These are phyloP conservation scores for Pterula multifida DNA, from an alignment of 1,284 basidiomycete genomes.

Conservation along the genomic window DNA sequence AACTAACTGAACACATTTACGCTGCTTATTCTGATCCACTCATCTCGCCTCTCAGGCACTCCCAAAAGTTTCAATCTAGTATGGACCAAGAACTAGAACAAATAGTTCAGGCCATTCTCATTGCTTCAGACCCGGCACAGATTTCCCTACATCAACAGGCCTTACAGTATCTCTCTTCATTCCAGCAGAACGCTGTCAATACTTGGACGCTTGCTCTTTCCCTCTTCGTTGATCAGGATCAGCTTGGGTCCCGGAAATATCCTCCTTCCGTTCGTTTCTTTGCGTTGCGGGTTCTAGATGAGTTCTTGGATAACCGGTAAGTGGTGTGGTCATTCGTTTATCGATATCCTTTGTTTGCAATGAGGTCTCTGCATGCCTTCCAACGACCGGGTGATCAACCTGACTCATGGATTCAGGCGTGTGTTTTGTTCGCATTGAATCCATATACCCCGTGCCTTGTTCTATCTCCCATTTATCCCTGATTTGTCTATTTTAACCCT, in stretches of 20 bases:
- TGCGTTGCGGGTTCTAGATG: conserved; percentile 75
- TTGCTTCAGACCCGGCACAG: conserved; percentile 73
- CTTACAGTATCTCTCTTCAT: conserved; percentile 63
- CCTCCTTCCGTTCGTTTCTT: conserved; percentile 73
- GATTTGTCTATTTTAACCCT: not conserved
- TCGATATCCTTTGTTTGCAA: not conserved
- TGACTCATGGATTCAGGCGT: not conserved
- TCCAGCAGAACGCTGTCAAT: conserved; percentile 65
- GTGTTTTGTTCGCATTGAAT: not conserved
- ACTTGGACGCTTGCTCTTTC: conserved; percentile 73
- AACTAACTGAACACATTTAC: not conserved
- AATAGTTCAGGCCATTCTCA: conserved; percentile 71
- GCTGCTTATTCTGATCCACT: not conserved
- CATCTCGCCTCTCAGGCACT: not conserved
- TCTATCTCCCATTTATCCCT: conserved; percentile 1
- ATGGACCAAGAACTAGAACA: conserved; percentile 71
- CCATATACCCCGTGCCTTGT: not conserved
- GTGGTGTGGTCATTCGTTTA: conserved; percentile 17
- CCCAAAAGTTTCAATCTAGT: not conserved
- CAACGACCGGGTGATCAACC: conserved; percentile 1
- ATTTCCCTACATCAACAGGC: conserved; percentile 65
- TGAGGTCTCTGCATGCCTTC: conserved; percentile 1
- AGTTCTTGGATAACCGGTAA: conserved; percentile 78
- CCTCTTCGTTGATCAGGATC: conserved; percentile 54
- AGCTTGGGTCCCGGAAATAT: conserved; percentile 53